These are phyloP conservation scores for Litchi chinensis DNA, from an alignment of 345 rosid species.

Conservation along the genomic window DNA sequence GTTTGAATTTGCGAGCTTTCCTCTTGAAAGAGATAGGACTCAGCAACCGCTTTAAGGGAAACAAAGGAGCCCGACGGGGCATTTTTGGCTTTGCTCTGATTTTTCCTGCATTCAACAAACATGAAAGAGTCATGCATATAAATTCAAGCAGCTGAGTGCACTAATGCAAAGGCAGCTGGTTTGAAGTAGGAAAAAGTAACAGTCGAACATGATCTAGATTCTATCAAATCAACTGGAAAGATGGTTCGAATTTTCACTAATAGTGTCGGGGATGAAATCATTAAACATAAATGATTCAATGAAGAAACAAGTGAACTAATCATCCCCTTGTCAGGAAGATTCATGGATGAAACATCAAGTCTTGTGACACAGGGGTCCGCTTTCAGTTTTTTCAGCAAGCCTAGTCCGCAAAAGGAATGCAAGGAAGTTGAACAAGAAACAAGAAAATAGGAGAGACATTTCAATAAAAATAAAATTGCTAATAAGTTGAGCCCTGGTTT, in stretches of 20 bases:
- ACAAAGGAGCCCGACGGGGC: conserved; percentile 23
- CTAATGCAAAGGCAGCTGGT: background rate
- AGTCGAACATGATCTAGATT: background rate
- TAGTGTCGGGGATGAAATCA: background rate
- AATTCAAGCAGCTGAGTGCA: background rate
- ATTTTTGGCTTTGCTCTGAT: conserved; percentile 30
- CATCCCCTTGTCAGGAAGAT: background rate
- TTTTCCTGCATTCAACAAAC: conserved; percentile 41
- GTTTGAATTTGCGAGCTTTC: conserved; percentile 30
- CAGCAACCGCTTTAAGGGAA: conserved; percentile 47
- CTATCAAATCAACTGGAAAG: background rate
- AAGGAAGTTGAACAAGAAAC: background rate
- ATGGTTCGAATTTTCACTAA: background rate
- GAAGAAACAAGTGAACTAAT: background rate
- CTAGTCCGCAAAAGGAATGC: background rate
- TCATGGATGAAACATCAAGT: background rate
- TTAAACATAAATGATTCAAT: background rate
- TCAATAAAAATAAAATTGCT: background rate
- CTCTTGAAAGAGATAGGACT: conserved; percentile 47
- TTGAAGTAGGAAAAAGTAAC: background rate
- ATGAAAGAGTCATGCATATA: background rate
- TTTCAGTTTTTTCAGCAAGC: background rate
- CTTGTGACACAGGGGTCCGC: background rate
- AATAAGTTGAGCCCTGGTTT: background rate
- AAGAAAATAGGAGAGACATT: background rate